Evolutionary conservation across 176 grass and related monocot genomes (phyloP), one percentile per base, ranked within the genome.

Genomic region (Chrysopogon serrulatus): DNA sequence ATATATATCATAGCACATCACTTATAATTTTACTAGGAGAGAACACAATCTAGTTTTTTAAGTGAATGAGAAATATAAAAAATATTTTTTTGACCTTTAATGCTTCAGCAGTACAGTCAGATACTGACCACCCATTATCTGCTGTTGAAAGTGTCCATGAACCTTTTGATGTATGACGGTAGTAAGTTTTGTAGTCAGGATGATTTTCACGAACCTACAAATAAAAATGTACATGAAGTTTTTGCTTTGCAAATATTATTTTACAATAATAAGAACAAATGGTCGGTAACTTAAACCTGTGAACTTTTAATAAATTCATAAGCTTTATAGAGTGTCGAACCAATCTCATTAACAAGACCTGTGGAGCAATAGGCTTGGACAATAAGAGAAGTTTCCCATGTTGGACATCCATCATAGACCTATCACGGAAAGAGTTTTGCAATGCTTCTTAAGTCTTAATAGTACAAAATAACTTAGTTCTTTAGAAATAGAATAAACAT

Each of bases 331-430:
- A 97, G 81, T 68, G 78, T 71, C 83, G 65, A 79, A 48, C 34
- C 44, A 51, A 85, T 88, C 13, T 97, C 94, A 82, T 93, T 74
- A 51, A 78, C 57, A 65, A 97, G 81, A 53, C 76, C 65, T 68
- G 84, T 97, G 4, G 94, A 90, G 35, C 66, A 87, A 51, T 91
- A 93, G 24, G 94, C 94, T 91, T 97, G 91, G 69, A 93, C 65
- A 81, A 90, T 93, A 67, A 93, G 86, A 83, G 91, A 33, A 30
- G 48, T 97, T 27, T 97, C 94, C 94, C 94, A 97, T 18, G 65
- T 71, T 76, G 77, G 82, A 76, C 84, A 87, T 21, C 91, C 94
- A 72, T 97, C 84, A 6, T 90, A 87, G 3, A 80, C 88, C 88
- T 93, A 19, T 79, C 3, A 10, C 6, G 34, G 27, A 69, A 11